Evolutionary conservation across 2,329 filamentous ascomycete species (phyloP), one percentile per base, ranked within the genome.

Genomic region (Helminthosporium solani): DNA sequence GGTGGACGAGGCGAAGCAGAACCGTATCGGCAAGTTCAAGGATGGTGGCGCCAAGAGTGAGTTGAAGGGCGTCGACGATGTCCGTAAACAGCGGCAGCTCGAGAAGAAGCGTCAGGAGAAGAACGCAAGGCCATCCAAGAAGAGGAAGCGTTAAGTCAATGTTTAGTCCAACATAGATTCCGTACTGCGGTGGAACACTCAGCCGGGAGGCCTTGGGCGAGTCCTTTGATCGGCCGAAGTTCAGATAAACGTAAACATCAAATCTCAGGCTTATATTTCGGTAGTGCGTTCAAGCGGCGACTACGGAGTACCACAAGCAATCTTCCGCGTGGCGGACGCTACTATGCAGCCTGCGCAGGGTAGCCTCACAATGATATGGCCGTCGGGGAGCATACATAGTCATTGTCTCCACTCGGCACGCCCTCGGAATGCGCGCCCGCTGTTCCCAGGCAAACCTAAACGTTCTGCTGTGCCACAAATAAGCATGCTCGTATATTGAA

Each of bases 1-100:
- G 65, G 86, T 94, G 15, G 83, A 84, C 14, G 90, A 90, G 66
- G 91, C 92, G 36, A 87, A 87, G 73, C 88, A 96, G 77, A 90
- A 90, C 75, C 78, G 87, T 16, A 73, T 90, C 23, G 88, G 87
- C 40, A 80, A 82, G 52, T 92, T 86, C 75, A 82, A 77, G 67
- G 86, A 90, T 57, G 84, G 85, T 25, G 87, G 87, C 44, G 68
- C 54, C 25, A 91, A 85, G 76, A 86, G 71, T 57, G 92, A 96
- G 76, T 74, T 97, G 64, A 90, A 86, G 77, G 87, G 81, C 46
- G 83, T 83, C 46, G 85, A 92, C 35, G 90, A 96, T 67, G 90
- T 97, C 56, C 82, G 87, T 62, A 95, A 90, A 78, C 83, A 85
- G 50, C 81, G 94, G 64, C 84, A 85, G 68, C 65, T 90, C 63